Conservation (phyloP, 257 asterid species). For the Lavandula angustifolia region DNA sequence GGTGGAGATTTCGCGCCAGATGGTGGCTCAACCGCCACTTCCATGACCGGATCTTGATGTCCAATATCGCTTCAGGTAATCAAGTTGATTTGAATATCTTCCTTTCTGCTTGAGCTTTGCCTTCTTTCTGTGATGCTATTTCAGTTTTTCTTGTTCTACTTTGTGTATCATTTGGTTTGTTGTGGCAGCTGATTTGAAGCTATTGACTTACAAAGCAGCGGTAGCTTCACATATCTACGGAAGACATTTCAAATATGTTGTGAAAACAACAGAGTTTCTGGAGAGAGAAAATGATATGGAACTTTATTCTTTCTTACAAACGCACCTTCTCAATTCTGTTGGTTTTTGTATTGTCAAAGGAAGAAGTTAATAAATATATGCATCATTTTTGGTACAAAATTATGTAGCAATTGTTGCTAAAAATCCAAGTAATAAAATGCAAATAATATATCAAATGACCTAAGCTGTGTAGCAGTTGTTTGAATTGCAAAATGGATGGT, state of each 20-base stretch:
- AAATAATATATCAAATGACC: too few relatives aligned
- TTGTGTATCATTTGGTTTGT: too few relatives aligned
- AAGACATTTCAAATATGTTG: slow-evolving; percentile 52
- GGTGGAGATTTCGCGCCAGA: slow-evolving; percentile 76
- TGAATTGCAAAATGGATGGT: neutral
- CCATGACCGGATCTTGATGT: slow-evolving; percentile 42
- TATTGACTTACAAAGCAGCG: too few relatives aligned
- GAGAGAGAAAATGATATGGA: slow-evolving; percentile 48
- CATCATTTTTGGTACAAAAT: too few relatives aligned
- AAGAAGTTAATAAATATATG: too few relatives aligned
- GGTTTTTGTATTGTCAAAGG: slow-evolving; percentile 47
- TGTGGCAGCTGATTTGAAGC: too few relatives aligned
- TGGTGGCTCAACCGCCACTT: slow-evolving; percentile 92
- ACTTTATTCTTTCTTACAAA: slow-evolving; percentile 47
- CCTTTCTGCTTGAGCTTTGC: neutral
- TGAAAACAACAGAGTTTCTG: too few relatives aligned
- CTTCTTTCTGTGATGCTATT: neutral
- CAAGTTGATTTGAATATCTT: neutral
- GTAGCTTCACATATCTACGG: too few relatives aligned
- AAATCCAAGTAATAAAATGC: too few relatives aligned
- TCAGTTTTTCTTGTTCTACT: too few relatives aligned
- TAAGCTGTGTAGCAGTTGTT: neutral
- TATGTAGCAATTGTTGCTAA: too few relatives aligned
- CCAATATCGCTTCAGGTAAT: slow-evolving; percentile 60
- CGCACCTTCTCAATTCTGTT: slow-evolving; percentile 51